These are phyloP conservation scores for Cryptosporidium sp. DNA, from an alignment of 169 alveolate species.

Conservation along the genomic window DNA sequence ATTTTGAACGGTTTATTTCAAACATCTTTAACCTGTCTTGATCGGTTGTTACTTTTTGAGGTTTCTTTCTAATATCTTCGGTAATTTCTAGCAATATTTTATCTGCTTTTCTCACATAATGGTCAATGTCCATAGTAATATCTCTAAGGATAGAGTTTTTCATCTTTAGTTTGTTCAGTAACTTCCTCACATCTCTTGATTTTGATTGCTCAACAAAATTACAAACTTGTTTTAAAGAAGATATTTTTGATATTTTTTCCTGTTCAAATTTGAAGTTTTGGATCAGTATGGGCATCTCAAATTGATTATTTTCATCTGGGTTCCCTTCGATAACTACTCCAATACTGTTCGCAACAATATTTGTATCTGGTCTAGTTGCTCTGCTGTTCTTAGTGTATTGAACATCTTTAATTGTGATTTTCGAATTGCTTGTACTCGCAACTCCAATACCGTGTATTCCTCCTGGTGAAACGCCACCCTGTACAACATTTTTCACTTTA, in stretches of 20 bases:
- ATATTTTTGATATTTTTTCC: conserved; percentile 48
- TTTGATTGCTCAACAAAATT: conserved; percentile 44
- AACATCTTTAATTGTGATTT: background rate
- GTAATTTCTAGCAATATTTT: conserved; percentile 35
- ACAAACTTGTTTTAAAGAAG: conserved; percentile 52
- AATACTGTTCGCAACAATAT: conserved; percentile 63
- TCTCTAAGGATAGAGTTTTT: conserved; percentile 49
- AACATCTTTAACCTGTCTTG: conserved; percentile 29
- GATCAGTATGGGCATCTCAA: conserved; percentile 11
- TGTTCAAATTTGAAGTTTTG: conserved; percentile 30
- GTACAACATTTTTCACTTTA: conserved; percentile 21
- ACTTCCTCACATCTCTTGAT: conserved; percentile 61
- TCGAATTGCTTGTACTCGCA: conserved; percentile 58
- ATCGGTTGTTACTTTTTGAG: background rate
- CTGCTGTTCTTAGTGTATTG: background rate
- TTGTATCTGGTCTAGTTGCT: conserved; percentile 12
- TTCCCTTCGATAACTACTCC: conserved; percentile 29
- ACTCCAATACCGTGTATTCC: conserved; percentile 73
- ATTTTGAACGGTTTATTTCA: conserved; percentile 56
- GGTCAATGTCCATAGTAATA: conserved; percentile 42
- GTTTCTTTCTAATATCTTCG: conserved; percentile 29
- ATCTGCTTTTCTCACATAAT: conserved; percentile 34
- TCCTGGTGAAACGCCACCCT: conserved; percentile 60
- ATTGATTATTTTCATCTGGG: conserved; percentile 1
- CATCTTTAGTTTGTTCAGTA: conserved; percentile 41